phyloP scores from a whole-genome alignment of 1,284 basidiomycete species.

The Fomitopsis betulina region DNA sequence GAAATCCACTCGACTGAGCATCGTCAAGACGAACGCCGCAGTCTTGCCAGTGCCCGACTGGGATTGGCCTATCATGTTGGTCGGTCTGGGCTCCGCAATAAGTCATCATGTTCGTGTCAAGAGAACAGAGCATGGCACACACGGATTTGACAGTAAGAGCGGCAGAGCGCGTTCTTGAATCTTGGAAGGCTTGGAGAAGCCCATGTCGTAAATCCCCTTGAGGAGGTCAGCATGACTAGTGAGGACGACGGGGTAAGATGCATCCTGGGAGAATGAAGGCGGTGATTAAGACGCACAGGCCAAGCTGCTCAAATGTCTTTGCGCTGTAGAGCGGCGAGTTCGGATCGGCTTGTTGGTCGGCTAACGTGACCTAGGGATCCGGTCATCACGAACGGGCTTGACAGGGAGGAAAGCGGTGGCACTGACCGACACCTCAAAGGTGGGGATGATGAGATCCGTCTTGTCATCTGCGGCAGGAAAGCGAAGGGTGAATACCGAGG shows the following conservation, averaged over 20 bases:
- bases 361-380: conserved; percentile 80
- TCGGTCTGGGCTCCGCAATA: conserved; percentile 53
- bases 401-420: conserved; percentile 1
- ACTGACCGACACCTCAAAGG: conserved; percentile 71
- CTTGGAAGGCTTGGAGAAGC: conserved; percentile 97
- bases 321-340: conserved; percentile 93
- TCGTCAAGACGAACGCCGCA: conserved; percentile 95
- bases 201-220: conserved; percentile 96
- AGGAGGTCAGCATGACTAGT: conserved; percentile 82
- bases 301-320: conserved; percentile 93
- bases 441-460: conserved; percentile 63
- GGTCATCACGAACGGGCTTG: conserved; percentile 14
- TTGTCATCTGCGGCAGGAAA: conserved; percentile 15
- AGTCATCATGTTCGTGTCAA: background rate
- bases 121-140: conserved; percentile 7
- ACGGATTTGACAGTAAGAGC: conserved; percentile 90
- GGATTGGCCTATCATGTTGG: conserved; percentile 99
- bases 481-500: conserved; percentile 7
- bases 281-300: conserved; percentile 57
- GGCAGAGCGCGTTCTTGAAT: conserved; percentile 98
- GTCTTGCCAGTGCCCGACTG: conserved; percentile 99
- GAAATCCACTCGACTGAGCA: conserved; percentile 94
- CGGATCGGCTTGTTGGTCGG: conserved; percentile 95
- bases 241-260: background rate
- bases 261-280: background rate